Evolutionary conservation across 306 rosid genomes (phyloP).

Genomic region (Prunus mira): DNA sequence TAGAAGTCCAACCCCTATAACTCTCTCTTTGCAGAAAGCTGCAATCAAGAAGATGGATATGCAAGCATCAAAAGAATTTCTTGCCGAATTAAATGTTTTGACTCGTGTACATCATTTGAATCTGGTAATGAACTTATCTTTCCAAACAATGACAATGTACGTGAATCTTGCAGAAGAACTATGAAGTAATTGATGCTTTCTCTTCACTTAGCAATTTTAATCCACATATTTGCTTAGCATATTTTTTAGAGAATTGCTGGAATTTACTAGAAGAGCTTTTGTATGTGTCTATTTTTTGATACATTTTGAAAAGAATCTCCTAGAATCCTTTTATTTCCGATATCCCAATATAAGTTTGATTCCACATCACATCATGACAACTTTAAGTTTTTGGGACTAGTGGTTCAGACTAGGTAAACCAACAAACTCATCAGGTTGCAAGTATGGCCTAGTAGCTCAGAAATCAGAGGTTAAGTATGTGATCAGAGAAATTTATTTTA

Average conservation of each 20-base stretch:
- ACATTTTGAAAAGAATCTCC: neutral
- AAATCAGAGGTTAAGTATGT: neutral
- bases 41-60: slow-evolving; percentile 92
- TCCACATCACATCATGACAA: no score
- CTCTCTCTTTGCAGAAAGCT: slow-evolving; percentile 55
- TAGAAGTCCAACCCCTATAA: slow-evolving; percentile 14
- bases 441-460: neutral
- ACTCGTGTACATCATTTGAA: slow-evolving; percentile 93
- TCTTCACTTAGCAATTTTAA: neutral
- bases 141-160: neutral
- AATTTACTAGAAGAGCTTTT: neutral
- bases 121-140: slow-evolving; percentile 52
- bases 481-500: neutral
- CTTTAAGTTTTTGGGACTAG: neutral
- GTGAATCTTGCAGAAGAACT: neutral
- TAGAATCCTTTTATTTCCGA: no score
- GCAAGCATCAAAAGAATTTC: slow-evolving; percentile 84
- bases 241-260: neutral
- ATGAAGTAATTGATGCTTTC: neutral
- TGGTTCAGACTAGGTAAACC: neutral
- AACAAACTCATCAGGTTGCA: neutral
- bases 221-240: neutral
- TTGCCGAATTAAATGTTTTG: slow-evolving; percentile 77
- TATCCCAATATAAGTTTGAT: no score
- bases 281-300: no score